Conservation (phyloP, 768 basidiomycete species). For the Cystobasidium ongulense region DNA sequence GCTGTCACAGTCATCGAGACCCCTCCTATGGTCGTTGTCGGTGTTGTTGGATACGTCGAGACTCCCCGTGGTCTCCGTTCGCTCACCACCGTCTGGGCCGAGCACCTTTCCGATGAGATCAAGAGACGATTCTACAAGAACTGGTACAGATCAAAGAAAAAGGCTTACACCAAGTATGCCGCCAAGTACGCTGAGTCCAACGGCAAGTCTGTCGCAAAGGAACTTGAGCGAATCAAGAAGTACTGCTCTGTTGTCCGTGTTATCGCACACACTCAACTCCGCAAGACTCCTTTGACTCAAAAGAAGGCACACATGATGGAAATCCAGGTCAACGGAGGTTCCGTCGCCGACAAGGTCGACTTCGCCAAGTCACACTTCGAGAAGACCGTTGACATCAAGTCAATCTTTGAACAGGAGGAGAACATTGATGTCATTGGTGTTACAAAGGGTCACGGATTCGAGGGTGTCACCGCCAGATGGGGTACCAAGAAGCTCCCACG, state of each 20-base stretch:
- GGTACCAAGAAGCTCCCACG: constrained; percentile 97
- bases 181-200: constrained; percentile 96
- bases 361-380: constrained; percentile 90
- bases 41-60: constrained; percentile 98
- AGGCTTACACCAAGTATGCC: constrained; percentile 99
- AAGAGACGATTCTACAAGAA: constrained; percentile 81
- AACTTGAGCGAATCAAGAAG: constrained; percentile 98
- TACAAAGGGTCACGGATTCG: constrained; percentile 98
- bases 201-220: constrained; percentile 82
- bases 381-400: constrained; percentile 77
- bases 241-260: constrained; percentile 99
- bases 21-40: constrained; percentile 89
- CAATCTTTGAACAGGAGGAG: constrained; percentile 94
- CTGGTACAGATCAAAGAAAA: constrained; percentile 99
- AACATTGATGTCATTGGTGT: constrained; percentile 85
- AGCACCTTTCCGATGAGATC: constrained; percentile 92
- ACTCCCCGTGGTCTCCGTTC: constrained; percentile 98
- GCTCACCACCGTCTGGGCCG: constrained; percentile 93
- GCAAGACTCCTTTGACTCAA: constrained; percentile 93
- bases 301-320: constrained; percentile 99
- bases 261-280: constrained; percentile 96
- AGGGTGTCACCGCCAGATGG: constrained; percentile 99
- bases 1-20: constrained; percentile 93
- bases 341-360: constrained; percentile 89
- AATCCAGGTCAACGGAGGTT: constrained; percentile 97